Evolutionary conservation across 192 early-diverging fungal genomes (phyloP).

Genomic region (Jimgerdemannia flammicorona): DNA sequence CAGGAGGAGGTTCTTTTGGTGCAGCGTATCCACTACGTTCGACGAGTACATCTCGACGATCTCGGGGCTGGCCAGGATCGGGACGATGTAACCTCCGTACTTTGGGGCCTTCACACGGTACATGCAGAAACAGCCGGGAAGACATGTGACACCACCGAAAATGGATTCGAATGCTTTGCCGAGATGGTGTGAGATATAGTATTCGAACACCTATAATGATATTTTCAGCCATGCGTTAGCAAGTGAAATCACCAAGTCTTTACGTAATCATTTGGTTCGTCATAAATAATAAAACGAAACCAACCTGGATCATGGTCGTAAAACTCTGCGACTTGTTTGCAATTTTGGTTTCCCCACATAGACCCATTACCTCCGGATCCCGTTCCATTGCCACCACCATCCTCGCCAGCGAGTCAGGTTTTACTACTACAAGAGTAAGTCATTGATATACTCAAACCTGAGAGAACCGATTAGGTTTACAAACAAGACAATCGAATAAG

Average conservation of each 20-base stretch:
- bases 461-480: not conserved
- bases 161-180: constrained; percentile 89
- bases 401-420: constrained; percentile 63
- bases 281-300: not conserved
- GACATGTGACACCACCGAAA: constrained; percentile 92
- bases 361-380: constrained; percentile 82
- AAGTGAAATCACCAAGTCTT: not conserved
- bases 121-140: constrained; percentile 96
- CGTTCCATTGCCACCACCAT: constrained; percentile 82
- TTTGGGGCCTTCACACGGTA: constrained; percentile 87
- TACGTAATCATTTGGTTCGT: not conserved
- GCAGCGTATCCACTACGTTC: constrained; percentile 72
- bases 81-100: constrained; percentile 66
- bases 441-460: constrained; percentile 36
- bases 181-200: constrained; percentile 93
- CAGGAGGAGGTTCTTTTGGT: constrained; percentile 79
- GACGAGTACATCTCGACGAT: constrained; percentile 76
- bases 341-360: constrained; percentile 95
- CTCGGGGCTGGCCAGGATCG: constrained; percentile 76
- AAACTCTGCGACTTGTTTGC: constrained; percentile 81
- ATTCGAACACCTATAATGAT: constrained; percentile 76
- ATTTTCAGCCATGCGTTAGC: not conserved
- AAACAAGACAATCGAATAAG: not conserved
- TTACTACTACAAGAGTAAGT: constrained; percentile 34
- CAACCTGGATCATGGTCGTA: constrained; percentile 83